Base-by-base conservation (phyloP, 2,329 filamentous ascomycete genomes). In the Alternaria ethzedia region DNA sequence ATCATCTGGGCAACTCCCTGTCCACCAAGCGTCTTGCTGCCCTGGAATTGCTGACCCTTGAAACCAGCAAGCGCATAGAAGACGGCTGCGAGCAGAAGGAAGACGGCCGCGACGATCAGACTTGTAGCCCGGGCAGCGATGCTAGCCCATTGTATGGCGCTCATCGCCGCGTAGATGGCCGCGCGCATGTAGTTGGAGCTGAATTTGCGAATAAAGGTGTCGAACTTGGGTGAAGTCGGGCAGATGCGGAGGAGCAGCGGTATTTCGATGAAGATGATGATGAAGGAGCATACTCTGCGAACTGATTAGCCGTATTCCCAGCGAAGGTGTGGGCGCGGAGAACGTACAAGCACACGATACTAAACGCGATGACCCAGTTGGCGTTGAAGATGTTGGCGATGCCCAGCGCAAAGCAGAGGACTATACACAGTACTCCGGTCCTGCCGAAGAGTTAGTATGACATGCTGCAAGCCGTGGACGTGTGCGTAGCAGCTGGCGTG, bases 181-280 rank as follows among this genome's bases (percentile, higher is more conserved):
- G 95, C 95, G 82, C 96, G 94, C 90, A 96, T 96, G 85, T 94
- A 98, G 85, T 97, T 98, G 63, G 94, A 97, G 68, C 93, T 93
- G 85, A 99, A 92, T 76, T 88, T 90, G 82, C 95, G 94, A 81
- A 99, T 95, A 79, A 94, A 90, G 70, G 83, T 85, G 81, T 99
- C 96, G 83, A 99, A 99, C 69, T 88, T 89, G 68, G 90, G 82
- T 13, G 95, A 98, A 6, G 96, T 99, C 62, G 96, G 96, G 85
- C 96, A 99, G 84, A 99, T 97, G 82, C 96, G 92, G 66, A 99
- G 90, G 61, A 99, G 91, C 63, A 98, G 90, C 26, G 96, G 96
- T 17, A 99, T 90, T 81, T 99, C 83, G 70, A 85, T 82, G 75
- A 85, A 85, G 73, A 85, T 78, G 72, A 85, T 82, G 71, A 85